Evolutionary conservation across 257 asterid genomes (phyloP), one percentile per base, ranked within the genome.

Genomic region (Solanum gracilifrons): DNA sequence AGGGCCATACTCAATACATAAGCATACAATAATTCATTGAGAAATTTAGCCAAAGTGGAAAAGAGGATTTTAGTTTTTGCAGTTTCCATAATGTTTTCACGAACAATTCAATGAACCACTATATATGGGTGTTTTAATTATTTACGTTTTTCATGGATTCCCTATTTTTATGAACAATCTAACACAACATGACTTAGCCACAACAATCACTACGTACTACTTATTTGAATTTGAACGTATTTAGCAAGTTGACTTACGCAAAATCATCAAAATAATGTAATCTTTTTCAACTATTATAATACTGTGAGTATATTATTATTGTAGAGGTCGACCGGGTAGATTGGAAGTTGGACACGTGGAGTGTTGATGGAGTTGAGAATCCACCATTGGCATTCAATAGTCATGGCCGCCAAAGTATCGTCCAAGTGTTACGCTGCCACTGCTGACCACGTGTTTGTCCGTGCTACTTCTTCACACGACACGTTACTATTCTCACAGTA

Each of bases 381-480:
- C 37, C 13, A 25, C 5, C 37, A 37, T 43, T 48, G 4, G 21
- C 12, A 68, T 31, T 21, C 66, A 68, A 13, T 13, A 41, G 82
- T 25, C 32, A 43, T 18, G 36, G 73, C 43, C 74, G 60, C 39
- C 89, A 41, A 20, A 43, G 43, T 10, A 6, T 41, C 13, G 18
- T 37, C 23, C 64, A 66, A 7, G 33, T 68, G 48, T 72, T 33
- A 35, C 36, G 91, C 84, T 86, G 90, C n/a, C 88, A 62, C 33
- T 80, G 87, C 86, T 87, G 92, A 90, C 92, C 91, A 90, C 91
- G 91, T 90, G 90, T 88, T 39, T 43, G 77, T 55, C 55, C 25
- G 5, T 62, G 46, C 41, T 60, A 10, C 16, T 48, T 29, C 75
- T 5, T 55, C 8, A 13, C 41, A 36, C 79, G 85, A 60, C 92